Percentiles rank a stretch among this genome's conserved stretches.
phyloP scores from a whole-genome alignment of 2,329 filamentous ascomycete genomes.

The Leptodontidium sp. region DNA sequence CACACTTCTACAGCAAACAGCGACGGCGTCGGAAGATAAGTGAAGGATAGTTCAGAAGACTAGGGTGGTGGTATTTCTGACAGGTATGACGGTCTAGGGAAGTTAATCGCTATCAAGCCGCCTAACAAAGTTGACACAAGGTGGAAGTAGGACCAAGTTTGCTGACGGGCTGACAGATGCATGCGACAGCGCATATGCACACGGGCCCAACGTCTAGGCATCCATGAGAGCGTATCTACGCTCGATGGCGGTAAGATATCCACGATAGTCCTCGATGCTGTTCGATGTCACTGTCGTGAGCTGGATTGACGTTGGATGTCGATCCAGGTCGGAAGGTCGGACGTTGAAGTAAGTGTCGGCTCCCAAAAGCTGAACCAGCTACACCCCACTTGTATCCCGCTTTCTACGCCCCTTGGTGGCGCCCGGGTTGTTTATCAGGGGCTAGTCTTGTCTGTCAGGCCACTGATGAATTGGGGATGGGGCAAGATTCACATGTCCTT shows the following conservation, averaged over 20 bases:
- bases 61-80: neutral
- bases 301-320: slow-evolving; percentile 13
- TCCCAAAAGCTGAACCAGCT: neutral
- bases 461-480: neutral
- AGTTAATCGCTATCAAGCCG: neutral
- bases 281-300: slow-evolving; percentile 11
- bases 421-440: slow-evolving; percentile 1
- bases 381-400: slow-evolving; percentile 25
- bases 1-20: neutral
- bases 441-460: slow-evolving; percentile 3
- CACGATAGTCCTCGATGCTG: neutral
- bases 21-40: too few species aligned
- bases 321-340: slow-evolving; percentile 18
- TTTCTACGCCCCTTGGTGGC: slow-evolving; percentile 8
- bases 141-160: neutral
- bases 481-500: neutral
- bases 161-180: slow-evolving; percentile 19
- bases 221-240: neutral
- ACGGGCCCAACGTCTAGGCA: slow-evolving; percentile 16
- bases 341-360: slow-evolving; percentile 24
- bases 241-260: neutral
- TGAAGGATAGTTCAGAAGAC: neutral
- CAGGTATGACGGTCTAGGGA: neutral
- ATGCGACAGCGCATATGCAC: slow-evolving; percentile 20
- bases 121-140: neutral